phyloP scores from a whole-genome alignment of 495 filamentous ascomycete genomes.

The Paragyromitra xinjiangensis region DNA sequence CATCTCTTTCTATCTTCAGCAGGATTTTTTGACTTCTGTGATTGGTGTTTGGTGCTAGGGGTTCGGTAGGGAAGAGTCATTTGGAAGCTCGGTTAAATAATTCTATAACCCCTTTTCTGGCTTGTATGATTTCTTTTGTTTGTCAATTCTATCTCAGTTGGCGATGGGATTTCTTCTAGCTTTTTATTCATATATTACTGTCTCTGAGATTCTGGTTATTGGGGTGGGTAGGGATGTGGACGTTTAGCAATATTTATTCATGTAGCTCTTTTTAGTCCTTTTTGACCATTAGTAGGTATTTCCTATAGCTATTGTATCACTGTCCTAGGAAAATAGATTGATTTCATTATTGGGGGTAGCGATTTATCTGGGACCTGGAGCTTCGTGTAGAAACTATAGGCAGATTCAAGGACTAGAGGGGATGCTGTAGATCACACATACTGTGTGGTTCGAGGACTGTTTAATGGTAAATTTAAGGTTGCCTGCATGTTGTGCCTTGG shows the following conservation, averaged over 20 bases:
- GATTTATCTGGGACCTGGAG: background rate
- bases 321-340: background rate
- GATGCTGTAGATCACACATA: too few relatives aligned
- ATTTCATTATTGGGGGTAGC: background rate
- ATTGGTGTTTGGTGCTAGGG: conserved; percentile 6
- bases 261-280: conserved; percentile 1
- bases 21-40: conserved; percentile 17
- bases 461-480: conserved; percentile 18
- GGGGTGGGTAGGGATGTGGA: conserved; percentile 5
- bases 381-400: background rate
- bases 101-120: background rate
- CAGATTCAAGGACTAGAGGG: background rate
- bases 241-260: conserved; percentile 28
- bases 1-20: background rate
- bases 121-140: conserved; percentile 5
- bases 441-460: too few relatives aligned
- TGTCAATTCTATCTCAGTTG: background rate
- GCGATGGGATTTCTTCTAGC: background rate
- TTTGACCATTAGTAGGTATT: background rate
- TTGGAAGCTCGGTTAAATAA: conserved; percentile 18
- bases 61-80: background rate
- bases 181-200: conserved; percentile 8
- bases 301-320: background rate
- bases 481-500: conserved; percentile 30
- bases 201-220: background rate